phyloP scores from a whole-genome alignment of 129 eudicot species.

The Erigeron canadensis region DNA sequence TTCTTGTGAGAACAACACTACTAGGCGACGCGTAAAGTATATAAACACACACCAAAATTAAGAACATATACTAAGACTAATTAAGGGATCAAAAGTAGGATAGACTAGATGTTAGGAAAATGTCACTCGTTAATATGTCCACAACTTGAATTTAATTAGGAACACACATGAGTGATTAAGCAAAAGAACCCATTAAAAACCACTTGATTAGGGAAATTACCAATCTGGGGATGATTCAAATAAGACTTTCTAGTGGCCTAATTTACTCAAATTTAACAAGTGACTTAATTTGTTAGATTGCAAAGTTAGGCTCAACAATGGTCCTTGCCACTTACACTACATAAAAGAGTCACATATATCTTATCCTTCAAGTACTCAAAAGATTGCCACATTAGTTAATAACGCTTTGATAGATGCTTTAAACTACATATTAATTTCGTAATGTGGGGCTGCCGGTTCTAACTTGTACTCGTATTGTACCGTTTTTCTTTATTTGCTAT shows the following conservation, averaged over 20 bases:
- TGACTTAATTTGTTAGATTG: conserved; percentile 21
- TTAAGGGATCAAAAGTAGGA: neutral
- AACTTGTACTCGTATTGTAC: neutral
- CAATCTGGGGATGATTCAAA: conserved; percentile 17
- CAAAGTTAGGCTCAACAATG: conserved; percentile 31
- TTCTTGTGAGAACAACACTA: neutral
- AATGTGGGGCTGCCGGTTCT: neutral
- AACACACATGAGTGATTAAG: conserved; percentile 21
- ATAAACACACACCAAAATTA: neutral
- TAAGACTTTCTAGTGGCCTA: conserved; percentile 30
- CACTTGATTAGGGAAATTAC: conserved; percentile 7
- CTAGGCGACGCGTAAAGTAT: conserved; percentile 6
- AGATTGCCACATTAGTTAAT: conserved; percentile 14
- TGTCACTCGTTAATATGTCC: conserved; percentile 10
- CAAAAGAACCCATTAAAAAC: conserved; percentile 21
- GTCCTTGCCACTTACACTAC: conserved; percentile 25
- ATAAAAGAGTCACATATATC: conserved; percentile 25
- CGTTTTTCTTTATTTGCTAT: neutral
- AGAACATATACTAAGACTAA: neutral
- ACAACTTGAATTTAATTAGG: conserved; percentile 1
- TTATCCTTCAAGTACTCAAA: conserved; percentile 13
- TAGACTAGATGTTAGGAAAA: conserved; percentile 14
- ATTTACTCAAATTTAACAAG: conserved; percentile 19
- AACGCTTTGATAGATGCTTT: conserved; percentile 10
- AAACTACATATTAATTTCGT: neutral